Conservation (phyloP, 495 filamentous ascomycete species). For the Acidiella bohemica region DNA sequence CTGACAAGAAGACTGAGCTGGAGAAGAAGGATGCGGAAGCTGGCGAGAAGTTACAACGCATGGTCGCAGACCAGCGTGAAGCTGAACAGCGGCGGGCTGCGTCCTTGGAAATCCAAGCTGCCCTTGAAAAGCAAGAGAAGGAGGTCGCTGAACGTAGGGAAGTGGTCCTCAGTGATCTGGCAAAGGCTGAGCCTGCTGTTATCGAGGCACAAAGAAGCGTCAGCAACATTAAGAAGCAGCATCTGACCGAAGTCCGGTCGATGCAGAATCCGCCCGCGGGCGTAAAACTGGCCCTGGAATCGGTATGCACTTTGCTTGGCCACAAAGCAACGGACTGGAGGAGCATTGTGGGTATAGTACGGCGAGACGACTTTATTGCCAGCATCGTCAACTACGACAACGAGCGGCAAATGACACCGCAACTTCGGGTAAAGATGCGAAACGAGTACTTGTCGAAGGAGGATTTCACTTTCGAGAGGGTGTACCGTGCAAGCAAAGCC, state of each 20-base stretch:
- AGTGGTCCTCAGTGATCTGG: conserved; percentile 77
- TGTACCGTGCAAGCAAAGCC: conserved; percentile 88
- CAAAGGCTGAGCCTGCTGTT: conserved; percentile 85
- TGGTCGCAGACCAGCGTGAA: conserved; percentile 93
- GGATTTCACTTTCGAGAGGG: conserved; percentile 90
- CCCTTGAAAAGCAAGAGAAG: conserved; percentile 76
- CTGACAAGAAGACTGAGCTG: conserved; percentile 83
- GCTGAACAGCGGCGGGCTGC: conserved; percentile 81
- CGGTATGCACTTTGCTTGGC: conserved; percentile 85
- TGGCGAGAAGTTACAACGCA: conserved; percentile 90
- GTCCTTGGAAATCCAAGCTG: conserved; percentile 75
- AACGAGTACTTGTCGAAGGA: conserved; percentile 81
- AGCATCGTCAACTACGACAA: conserved; percentile 98
- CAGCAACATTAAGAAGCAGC: conserved; percentile 92
- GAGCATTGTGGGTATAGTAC: conserved; percentile 71
- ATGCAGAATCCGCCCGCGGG: conserved; percentile 84
- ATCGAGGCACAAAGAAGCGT: conserved; percentile 86
- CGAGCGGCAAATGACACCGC: conserved; percentile 82
- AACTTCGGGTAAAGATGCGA: conserved; percentile 72
- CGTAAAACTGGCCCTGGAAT: conserved; percentile 84
- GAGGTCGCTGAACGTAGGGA: conserved; percentile 74
- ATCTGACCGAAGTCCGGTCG: conserved; percentile 92
- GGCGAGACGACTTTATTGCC: conserved; percentile 90
- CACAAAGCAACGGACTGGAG: conserved; percentile 87
- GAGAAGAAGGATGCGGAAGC: conserved; percentile 90